Percentiles rank a stretch among this genome's conserved stretches.
phyloP scores from a whole-genome alignment of 2,329 filamentous ascomycete species.

The Botryosphaeria dothidea region DNA sequence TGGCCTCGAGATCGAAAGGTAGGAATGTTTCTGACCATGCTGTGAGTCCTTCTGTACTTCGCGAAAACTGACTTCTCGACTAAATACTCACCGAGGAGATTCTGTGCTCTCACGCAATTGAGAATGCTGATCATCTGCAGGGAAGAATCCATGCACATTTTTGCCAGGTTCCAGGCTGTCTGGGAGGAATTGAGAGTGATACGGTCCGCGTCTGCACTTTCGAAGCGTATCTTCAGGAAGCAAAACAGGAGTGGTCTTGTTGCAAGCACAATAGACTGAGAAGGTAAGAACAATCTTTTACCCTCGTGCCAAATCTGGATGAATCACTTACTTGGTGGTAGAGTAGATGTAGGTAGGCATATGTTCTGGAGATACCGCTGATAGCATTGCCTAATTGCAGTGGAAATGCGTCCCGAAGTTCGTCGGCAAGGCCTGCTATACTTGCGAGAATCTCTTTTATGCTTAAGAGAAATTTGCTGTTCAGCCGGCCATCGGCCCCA shows the following conservation, averaged over 20 bases:
- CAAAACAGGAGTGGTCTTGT: constrained; percentile 46
- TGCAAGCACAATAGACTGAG: constrained; percentile 44
- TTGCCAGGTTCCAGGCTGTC: constrained; percentile 41
- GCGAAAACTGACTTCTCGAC: constrained; percentile 13
- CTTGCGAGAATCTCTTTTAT: constrained; percentile 44
- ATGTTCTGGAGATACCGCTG: constrained; percentile 44
- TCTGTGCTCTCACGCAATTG: constrained; percentile 46
- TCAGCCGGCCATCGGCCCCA: constrained; percentile 39
- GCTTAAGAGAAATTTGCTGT: constrained; percentile 38
- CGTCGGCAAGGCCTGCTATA: constrained; percentile 42
- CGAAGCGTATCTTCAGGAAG: constrained; percentile 41
- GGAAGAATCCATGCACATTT: constrained; percentile 47
- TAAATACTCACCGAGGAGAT: constrained; percentile 45
- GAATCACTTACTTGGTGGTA: constrained; percentile 41
- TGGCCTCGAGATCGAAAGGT: constrained; percentile 49
- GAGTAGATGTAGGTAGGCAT: constrained; percentile 38
- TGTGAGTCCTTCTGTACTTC: too few species aligned
- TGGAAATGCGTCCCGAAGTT: constrained; percentile 41
- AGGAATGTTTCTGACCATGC: constrained; percentile 53
- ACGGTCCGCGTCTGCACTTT: constrained; percentile 28
- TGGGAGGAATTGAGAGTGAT: constrained; percentile 37
- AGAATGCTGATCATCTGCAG: constrained; percentile 48
- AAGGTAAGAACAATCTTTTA: not conserved
- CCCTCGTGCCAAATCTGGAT: not conserved
- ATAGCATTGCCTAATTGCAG: constrained; percentile 38